Conservation (phyloP, 805 yeast species). For the Novakomyces olei region DNA sequence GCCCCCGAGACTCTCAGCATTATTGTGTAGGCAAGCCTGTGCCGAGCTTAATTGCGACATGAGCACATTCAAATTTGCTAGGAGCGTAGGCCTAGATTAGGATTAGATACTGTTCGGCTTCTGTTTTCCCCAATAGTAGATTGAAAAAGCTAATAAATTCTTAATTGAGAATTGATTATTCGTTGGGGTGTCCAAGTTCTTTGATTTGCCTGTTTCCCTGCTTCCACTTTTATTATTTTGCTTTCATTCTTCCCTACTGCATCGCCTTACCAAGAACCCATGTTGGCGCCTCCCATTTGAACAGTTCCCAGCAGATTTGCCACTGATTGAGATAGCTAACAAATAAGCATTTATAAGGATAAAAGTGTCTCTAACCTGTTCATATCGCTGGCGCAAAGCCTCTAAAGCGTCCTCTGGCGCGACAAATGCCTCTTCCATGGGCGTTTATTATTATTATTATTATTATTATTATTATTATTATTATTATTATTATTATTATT, state of each 20-base stretch:
- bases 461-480: too few relatives aligned
- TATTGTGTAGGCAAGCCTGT: not conserved
- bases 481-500: too few relatives aligned
- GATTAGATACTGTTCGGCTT: not conserved
- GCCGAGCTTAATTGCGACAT: conserved; percentile 1
- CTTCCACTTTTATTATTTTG: not conserved
- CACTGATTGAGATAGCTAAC: conserved; percentile 1
- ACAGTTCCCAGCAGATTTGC: conserved; percentile 1
- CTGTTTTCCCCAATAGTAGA: not conserved
- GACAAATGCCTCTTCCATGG: not conserved
- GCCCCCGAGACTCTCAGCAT: not conserved
- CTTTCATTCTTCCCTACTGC: not conserved
- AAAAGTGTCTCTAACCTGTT: not conserved
- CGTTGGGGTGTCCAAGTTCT: too few relatives aligned
- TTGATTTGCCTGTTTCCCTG: too few relatives aligned
- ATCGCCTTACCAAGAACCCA: not conserved
- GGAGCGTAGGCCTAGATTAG: conserved; percentile 1
- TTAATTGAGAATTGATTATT: not conserved
- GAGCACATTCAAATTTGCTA: conserved; percentile 1
- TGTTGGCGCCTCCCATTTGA: not conserved
- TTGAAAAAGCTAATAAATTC: not conserved
- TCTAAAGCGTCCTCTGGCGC: conserved; percentile 2
- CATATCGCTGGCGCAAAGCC: conserved; percentile 1
- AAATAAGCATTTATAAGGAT: not conserved
- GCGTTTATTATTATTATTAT: too few relatives aligned